Base-by-base conservation (phyloP, 257 asterid species). In the Oldenlandia corymbosa region DNA sequence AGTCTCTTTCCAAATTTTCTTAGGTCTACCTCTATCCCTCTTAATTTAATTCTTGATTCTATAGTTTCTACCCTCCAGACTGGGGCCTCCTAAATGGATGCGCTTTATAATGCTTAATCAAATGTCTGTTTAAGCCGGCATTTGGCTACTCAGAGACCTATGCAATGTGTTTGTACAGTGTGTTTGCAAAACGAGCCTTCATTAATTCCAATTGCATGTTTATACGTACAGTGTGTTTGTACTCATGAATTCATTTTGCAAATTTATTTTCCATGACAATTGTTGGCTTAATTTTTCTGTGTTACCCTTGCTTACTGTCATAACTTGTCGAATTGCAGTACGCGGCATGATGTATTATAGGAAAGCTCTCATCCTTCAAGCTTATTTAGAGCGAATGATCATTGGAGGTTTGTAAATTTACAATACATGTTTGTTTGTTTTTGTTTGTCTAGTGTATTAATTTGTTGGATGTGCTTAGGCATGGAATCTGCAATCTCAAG, bases 271-370 rank as follows among this genome's bases (percentile, higher is more conserved):
- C 10, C 1, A 45, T 45, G 5, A 1, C 50, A 45, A 0, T 17
- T 45, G 1, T 39, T 39, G 10, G 1, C 43, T 39, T 45, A 45
- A 41, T 41, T 34, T 4, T 34, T 4, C 39, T 34, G 37, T 53
- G 53, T 56, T 30, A 63, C 66, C 62, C 61, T 34, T 66, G 66
- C 75, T 75, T 68, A 71, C 69, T 23, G 41, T 45, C 58, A 51
- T 46, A 52, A 37, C 54, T 65, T 67, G 65, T 78, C 67, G 48
- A 50, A 46, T 30, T 77, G 71, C 87, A 93, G 99, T 93, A 66
- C 95, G 99, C 62, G 99, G 99, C 65, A 93, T 93, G 97, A 93
- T 93, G 99, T 93, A 93, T 85, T 93, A 93, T 75, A 80, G 99
- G 79, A 93, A 93, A 76, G 99, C 99, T 50, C 85, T 93, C 60